Evolutionary conservation across 495 filamentous ascomycete genomes (phyloP), one percentile per base, ranked within the genome.

Genomic region (Annulohypoxylon bovei): DNA sequence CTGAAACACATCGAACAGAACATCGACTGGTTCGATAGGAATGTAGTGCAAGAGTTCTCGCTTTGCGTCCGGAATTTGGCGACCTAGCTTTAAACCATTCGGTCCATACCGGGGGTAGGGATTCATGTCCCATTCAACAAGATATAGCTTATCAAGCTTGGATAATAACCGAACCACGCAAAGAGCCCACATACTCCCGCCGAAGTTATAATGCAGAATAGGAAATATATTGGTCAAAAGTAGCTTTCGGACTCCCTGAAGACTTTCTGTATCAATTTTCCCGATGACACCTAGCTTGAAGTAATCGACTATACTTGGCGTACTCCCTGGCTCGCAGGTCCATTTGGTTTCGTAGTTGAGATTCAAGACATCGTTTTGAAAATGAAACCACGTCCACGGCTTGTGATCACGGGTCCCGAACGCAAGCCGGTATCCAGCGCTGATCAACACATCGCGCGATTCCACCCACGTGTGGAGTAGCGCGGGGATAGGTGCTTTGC

Each of bases 361-460:
- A 18, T 18, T 56, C 11, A 74, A 28, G 12, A 70, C 32, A 35
- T 73, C 66, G 8, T 33, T 23, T 16, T 49, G 12, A n/a, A 65
- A 73, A 47, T 68, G 35, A 32, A 73, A 73, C 70, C 70, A 73
- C 9, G 66, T 70, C 18, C 18, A 25, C 23, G 70, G 70, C 11
- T 30, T 55, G 37, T 58, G 49, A 35, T 18, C 35, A 22, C 70
- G 70, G 30, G 60, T 57, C 8, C 59, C 53, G 16, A 73, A 73
- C 3, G 67, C 61, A 32, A 73, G 66, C 33, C 58, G 66, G 25
- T 73, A 73, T 4, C 70, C 70, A 20, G 39, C 14, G 3, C 12
- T n/a, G 16, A 73, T 57, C 6, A 73, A 35, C 30, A 58, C 32
- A 7, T 4, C 22, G 16, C 70, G 70, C 22, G 70, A 73, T 35